phyloP scores from a whole-genome alignment of 176 grass and related monocot genomes.

The Cenchrus purpureus region DNA sequence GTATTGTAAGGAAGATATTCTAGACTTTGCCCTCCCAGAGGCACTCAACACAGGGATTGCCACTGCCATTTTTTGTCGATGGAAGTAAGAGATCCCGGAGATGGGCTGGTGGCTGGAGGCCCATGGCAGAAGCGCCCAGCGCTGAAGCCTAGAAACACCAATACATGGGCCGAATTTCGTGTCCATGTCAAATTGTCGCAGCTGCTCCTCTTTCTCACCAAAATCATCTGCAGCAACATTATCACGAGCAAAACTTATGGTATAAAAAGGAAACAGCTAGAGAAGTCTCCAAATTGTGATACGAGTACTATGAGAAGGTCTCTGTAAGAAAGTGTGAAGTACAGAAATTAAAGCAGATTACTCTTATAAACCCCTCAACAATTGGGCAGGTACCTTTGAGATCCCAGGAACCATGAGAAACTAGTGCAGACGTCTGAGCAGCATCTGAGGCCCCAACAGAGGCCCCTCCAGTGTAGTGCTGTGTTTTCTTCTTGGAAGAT shows the following conservation, averaged over 20 bases:
- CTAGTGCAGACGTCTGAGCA: constrained; percentile 47
- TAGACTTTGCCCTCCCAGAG: constrained; percentile 73
- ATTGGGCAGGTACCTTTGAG: constrained; percentile 30
- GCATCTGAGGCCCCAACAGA: constrained; percentile 22
- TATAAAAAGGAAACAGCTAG: neutral
- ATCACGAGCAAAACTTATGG: neutral
- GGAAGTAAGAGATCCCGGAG: constrained; percentile 39
- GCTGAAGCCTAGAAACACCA: constrained; percentile 56
- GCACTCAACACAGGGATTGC: constrained; percentile 35
- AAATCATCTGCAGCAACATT: constrained; percentile 45
- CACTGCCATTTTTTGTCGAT: neutral
- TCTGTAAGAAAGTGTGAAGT: neutral
- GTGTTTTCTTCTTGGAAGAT: constrained; percentile 56
- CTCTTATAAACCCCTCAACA: neutral
- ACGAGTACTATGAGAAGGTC: neutral
- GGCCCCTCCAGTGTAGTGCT: constrained; percentile 45
- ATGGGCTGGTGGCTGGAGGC: constrained; percentile 58
- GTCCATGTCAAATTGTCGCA: constrained; percentile 62
- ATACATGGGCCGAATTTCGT: constrained; percentile 69
- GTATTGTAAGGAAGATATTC: neutral
- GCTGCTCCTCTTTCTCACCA: constrained; percentile 55
- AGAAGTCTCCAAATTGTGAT: neutral
- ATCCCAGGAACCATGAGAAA: constrained; percentile 53
- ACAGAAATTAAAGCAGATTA: neutral
- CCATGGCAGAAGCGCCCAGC: constrained; percentile 71